These are phyloP conservation scores for Tephrocybe sp. DNA, from an alignment of 768 basidiomycete species.

Conservation along the genomic window DNA sequence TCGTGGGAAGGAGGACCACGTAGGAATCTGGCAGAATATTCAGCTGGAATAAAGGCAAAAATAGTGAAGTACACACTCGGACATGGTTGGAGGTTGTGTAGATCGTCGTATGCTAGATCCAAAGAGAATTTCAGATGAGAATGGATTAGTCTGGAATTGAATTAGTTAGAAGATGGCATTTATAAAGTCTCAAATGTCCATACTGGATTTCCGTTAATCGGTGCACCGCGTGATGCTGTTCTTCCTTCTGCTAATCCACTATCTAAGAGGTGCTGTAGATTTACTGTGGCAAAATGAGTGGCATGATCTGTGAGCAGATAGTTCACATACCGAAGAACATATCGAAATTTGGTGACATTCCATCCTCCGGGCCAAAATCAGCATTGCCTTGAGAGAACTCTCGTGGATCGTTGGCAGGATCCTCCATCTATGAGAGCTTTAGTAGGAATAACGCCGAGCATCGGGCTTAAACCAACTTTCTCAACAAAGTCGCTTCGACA, in stretches of 20 bases:
- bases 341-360: conserved; percentile 44
- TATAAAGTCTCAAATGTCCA: neutral
- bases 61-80: conserved; percentile 43
- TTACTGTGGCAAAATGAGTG: conserved; percentile 23
- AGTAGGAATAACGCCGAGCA: conserved; percentile 8
- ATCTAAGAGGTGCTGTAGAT: conserved; percentile 37
- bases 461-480: conserved; percentile 43
- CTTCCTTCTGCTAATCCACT: conserved; percentile 27
- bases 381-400: conserved; percentile 46
- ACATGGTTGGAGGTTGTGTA: conserved; percentile 42
- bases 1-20: conserved; percentile 25
- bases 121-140: conserved; percentile 15
- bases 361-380: conserved; percentile 26
- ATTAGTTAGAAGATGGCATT: neutral
- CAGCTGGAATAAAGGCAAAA: neutral
- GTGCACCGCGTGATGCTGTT: conserved; percentile 4
- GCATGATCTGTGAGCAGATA: neutral
- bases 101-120: conserved; percentile 12
- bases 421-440: conserved; percentile 58
- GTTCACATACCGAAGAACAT: conserved; percentile 48
- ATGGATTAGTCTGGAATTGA: conserved; percentile 10
- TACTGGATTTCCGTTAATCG: conserved; percentile 8
- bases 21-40: conserved; percentile 26
- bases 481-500: conserved; percentile 85
- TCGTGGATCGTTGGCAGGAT: conserved; percentile 74